phyloP scores from a whole-genome alignment of 192 early-diverging fungal genomes.

The Neocallimastix lanati region DNA sequence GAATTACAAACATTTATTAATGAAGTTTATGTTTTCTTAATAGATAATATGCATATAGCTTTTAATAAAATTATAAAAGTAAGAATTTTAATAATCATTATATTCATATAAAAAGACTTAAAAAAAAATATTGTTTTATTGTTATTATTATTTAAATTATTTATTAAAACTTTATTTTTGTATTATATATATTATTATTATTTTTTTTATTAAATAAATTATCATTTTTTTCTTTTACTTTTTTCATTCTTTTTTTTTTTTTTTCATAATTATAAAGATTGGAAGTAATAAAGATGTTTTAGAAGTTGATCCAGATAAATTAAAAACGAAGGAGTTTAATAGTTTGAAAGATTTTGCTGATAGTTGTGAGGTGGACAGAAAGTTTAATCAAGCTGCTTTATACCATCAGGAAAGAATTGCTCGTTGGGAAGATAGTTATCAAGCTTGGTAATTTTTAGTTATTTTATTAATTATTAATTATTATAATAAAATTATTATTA shows the following conservation, averaged over 20 bases:
- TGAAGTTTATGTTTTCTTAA: slow-evolving; percentile 34
- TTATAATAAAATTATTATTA: too few species aligned
- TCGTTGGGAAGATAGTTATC: slow-evolving; percentile 31
- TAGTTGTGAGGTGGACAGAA: slow-evolving; percentile 18
- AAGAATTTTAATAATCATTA: too few species aligned
- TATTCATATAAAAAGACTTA: too few species aligned
- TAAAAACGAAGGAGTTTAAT: slow-evolving; percentile 18
- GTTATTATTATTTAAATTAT: too few species aligned
- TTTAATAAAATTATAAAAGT: slow-evolving; percentile 15
- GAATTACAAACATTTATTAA: slow-evolving; percentile 39
- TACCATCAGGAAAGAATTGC: slow-evolving; percentile 35
- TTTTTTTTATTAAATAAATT: neutral
- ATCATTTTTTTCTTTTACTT: too few species aligned
- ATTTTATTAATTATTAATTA: too few species aligned
- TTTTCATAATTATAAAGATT: too few species aligned
- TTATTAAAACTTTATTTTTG: too few species aligned
- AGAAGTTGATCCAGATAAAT: slow-evolving; percentile 11
- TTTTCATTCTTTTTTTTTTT: too few species aligned
- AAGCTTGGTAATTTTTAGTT: slow-evolving; percentile 32
- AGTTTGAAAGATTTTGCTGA: slow-evolving; percentile 28
- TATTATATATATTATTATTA: neutral
- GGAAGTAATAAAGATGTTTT: slow-evolving; percentile 12
- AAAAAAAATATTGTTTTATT: too few species aligned
- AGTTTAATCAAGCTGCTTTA: slow-evolving; percentile 10
- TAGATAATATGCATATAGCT: slow-evolving; percentile 31